Conservation (phyloP, 768 basidiomycete genomes). For the Termitomyces eurrhizus region DNA sequence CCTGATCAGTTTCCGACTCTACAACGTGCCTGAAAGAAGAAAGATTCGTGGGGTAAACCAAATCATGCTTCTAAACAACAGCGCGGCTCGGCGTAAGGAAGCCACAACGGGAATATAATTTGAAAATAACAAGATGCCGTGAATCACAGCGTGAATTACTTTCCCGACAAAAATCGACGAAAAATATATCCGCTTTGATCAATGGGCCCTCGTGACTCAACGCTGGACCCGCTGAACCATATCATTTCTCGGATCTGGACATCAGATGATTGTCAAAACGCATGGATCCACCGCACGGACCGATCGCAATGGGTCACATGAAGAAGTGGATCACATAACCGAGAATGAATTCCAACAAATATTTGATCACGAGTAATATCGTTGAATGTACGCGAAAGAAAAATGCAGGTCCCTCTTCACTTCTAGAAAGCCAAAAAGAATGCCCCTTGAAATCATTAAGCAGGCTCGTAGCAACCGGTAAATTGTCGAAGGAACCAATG, state of each 20-base stretch:
- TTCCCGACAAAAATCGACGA: not conserved
- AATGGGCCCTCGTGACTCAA: not conserved
- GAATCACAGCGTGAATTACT: not conserved
- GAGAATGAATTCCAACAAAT: too few relatives aligned
- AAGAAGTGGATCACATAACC: not conserved
- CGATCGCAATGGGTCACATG: not conserved
- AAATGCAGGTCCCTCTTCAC: too few relatives aligned
- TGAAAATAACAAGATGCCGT: not conserved
- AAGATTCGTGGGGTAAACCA: not conserved
- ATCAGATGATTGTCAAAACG: not conserved
- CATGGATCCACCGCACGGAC: not conserved
- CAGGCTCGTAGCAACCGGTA: too few relatives aligned
- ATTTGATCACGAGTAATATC: not conserved
- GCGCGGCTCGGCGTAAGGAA: not conserved
- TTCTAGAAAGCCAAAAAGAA: too few relatives aligned
- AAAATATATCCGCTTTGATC: not conserved
- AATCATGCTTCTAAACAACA: not conserved
- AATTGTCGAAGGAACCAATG: too few relatives aligned
- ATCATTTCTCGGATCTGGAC: not conserved
- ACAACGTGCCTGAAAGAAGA: not conserved
- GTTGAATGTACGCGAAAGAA: too few relatives aligned
- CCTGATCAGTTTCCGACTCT: not conserved
- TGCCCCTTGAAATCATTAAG: too few relatives aligned
- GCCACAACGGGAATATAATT: not conserved
- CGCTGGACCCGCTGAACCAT: not conserved